Evolutionary conservation across 2,329 filamentous ascomycete species (phyloP).

Genomic region (Cercospora sojina): DNA sequence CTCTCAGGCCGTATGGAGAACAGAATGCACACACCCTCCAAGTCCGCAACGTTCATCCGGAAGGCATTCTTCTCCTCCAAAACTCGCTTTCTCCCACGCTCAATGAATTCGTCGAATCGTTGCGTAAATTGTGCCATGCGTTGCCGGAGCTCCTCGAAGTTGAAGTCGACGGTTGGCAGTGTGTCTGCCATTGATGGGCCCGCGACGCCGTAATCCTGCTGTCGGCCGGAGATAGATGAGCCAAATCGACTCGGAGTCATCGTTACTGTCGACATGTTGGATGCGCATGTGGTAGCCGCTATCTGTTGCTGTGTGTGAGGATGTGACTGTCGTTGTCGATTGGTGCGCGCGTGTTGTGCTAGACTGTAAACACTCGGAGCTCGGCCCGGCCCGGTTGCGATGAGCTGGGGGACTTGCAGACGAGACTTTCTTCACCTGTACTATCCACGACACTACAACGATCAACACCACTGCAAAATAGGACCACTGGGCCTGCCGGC

Average conservation of each 20-base stretch:
- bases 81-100: slow-evolving; percentile 82
- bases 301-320: slow-evolving; percentile 14
- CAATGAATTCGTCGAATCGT: slow-evolving; percentile 91
- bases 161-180: slow-evolving; percentile 88
- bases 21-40: slow-evolving; percentile 66
- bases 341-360: background rate
- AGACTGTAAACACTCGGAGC: slow-evolving; percentile 11
- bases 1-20: background rate
- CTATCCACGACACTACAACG: background rate
- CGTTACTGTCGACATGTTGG: slow-evolving; percentile 33
- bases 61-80: slow-evolving; percentile 94
- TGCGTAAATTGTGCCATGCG: slow-evolving; percentile 91
- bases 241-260: slow-evolving; percentile 61
- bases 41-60: slow-evolving; percentile 81
- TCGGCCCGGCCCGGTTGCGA: slow-evolving; percentile 10
- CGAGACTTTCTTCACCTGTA: background rate
- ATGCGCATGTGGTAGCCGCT: background rate
- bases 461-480: background rate
- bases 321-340: background rate
- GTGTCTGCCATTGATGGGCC: slow-evolving; percentile 70
- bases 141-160: slow-evolving; percentile 91
- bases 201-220: slow-evolving; percentile 54
- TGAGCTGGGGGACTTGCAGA: background rate
- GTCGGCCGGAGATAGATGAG: slow-evolving; percentile 65
- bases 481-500: background rate